These are phyloP conservation scores for Nicotiana benthamiana DNA, from an alignment of 257 asterid species.

Conservation along the genomic window DNA sequence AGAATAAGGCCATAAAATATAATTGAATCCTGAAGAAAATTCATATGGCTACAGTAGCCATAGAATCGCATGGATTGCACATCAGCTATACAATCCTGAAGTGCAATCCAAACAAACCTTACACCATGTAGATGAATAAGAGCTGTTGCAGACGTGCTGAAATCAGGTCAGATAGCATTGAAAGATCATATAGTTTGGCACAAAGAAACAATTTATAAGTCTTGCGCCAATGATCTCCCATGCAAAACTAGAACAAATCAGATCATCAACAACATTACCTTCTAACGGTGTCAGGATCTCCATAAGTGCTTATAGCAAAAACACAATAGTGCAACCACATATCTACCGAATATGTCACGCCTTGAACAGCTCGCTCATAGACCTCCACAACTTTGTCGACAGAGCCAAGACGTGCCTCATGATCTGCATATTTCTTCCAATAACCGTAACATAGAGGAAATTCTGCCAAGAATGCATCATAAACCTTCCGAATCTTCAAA, in stretches of 20 bases:
- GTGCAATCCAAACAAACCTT: constrained; percentile 62
- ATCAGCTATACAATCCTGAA: constrained; percentile 35
- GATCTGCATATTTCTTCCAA: constrained; percentile 99
- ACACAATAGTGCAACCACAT: constrained; percentile 97
- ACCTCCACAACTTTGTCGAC: constrained; percentile 86
- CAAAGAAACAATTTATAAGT: constrained; percentile 22
- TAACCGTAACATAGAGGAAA: constrained; percentile 97
- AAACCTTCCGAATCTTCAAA: constrained; percentile 68
- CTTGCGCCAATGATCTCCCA: constrained; percentile 19
- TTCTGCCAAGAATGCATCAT: constrained; percentile 86
- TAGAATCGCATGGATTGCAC: constrained; percentile 44
- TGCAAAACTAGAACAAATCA: constrained; percentile 18
- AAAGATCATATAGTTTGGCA: constrained; percentile 25
- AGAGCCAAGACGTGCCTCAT: constrained; percentile 83
- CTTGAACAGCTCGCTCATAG: constrained; percentile 92
- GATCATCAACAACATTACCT: constrained; percentile 47
- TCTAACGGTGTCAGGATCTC: constrained; percentile 83
- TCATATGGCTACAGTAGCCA: constrained; percentile 30
- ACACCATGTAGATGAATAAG: constrained; percentile 51
- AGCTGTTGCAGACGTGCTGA: constrained; percentile 56
- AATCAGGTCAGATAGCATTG: constrained; percentile 52
- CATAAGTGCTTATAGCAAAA: constrained; percentile 75
- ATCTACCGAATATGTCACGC: constrained; percentile 97
- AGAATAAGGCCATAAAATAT: constrained; percentile 34
- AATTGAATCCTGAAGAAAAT: constrained; percentile 32